These are phyloP conservation scores for Chloropicon primus DNA, from an alignment of 139 green algal genomes.

Conservation along the genomic window DNA sequence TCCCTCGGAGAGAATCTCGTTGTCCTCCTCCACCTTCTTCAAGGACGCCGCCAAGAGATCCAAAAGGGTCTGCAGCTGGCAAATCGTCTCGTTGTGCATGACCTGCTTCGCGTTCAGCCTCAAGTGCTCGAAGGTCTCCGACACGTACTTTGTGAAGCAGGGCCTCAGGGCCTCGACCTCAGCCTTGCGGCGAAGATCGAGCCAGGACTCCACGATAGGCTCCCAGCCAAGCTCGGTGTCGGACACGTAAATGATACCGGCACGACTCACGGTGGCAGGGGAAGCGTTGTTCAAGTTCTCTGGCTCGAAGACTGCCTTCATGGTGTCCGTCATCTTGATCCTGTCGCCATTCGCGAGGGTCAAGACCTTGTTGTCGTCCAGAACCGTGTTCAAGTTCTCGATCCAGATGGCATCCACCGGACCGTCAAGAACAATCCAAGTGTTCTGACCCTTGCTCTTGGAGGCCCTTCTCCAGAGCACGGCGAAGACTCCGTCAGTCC, in stretches of 20 bases:
- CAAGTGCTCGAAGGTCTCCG: slow-evolving; percentile 52
- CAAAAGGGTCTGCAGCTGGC: slow-evolving; percentile 56
- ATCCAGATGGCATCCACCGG: slow-evolving; percentile 96
- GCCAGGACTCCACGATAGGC: slow-evolving; percentile 68
- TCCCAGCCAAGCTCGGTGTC: slow-evolving; percentile 78
- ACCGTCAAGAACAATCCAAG: slow-evolving; percentile 91
- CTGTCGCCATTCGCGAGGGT: slow-evolving; percentile 92
- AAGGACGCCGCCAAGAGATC: slow-evolving; percentile 65
- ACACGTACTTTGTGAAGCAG: slow-evolving; percentile 72
- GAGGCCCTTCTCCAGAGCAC: slow-evolving; percentile 74
- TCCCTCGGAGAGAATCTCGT: slow-evolving; percentile 23
- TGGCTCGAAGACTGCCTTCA: slow-evolving; percentile 89
- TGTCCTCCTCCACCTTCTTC: slow-evolving; percentile 12
- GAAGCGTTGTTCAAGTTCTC: slow-evolving; percentile 92
- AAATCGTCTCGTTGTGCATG: slow-evolving; percentile 74
- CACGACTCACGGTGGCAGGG: slow-evolving; percentile 81
- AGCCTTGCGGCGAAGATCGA: slow-evolving; percentile 16
- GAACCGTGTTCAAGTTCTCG: slow-evolving; percentile 94
- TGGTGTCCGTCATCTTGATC: slow-evolving; percentile 78
- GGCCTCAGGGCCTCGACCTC: slow-evolving; percentile 45
- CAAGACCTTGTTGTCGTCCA: slow-evolving; percentile 94
- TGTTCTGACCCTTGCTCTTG: slow-evolving; percentile 82
- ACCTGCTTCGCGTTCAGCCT: slow-evolving; percentile 55
- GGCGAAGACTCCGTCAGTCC: slow-evolving; percentile 89
- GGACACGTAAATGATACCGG: slow-evolving; percentile 91